Conservation (phyloP, 768 basidiomycete genomes). For the Psilocybe subaeruginosa region DNA sequence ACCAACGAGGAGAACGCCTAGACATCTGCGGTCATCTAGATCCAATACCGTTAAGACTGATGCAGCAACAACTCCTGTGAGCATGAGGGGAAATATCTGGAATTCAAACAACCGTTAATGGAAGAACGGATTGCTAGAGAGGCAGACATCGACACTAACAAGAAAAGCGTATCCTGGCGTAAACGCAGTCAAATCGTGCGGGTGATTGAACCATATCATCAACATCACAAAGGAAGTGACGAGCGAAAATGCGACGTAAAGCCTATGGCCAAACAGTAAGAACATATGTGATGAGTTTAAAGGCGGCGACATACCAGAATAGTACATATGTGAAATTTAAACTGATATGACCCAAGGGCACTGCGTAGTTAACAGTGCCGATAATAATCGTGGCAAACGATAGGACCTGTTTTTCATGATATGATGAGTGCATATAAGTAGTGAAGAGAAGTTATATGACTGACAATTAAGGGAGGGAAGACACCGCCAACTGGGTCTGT, state of each 20-base stretch:
- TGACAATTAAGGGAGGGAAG: constrained; percentile 39
- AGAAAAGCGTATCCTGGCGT: constrained; percentile 39
- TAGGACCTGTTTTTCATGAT: constrained; percentile 34
- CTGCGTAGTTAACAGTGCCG: constrained; percentile 48
- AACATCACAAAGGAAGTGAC: constrained; percentile 48
- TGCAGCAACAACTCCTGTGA: constrained; percentile 49
- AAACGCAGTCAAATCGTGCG: constrained; percentile 45
- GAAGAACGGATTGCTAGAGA: not conserved
- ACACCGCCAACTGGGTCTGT: constrained; percentile 48
- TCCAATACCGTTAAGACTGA: constrained; percentile 42
- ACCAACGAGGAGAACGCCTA: constrained; percentile 44
- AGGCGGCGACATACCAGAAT: constrained; percentile 39
- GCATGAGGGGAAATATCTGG: constrained; percentile 29
- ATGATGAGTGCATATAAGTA: not conserved
- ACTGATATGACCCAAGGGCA: constrained; percentile 37
- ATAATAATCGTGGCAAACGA: constrained; percentile 54
- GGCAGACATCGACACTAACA: constrained; percentile 27
- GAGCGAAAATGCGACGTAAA: constrained; percentile 41
- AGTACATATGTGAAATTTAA: constrained; percentile 40
- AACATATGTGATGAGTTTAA: too few species aligned
- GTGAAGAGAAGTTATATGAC: not conserved
- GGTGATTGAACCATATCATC: constrained; percentile 52
- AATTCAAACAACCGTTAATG: not conserved
- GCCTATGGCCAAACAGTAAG: constrained; percentile 26
- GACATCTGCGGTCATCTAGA: constrained; percentile 34